Evolutionary conservation across 1,139 yeast genomes (phyloP).

Genomic region (Lodderomyces elongisporus): DNA sequence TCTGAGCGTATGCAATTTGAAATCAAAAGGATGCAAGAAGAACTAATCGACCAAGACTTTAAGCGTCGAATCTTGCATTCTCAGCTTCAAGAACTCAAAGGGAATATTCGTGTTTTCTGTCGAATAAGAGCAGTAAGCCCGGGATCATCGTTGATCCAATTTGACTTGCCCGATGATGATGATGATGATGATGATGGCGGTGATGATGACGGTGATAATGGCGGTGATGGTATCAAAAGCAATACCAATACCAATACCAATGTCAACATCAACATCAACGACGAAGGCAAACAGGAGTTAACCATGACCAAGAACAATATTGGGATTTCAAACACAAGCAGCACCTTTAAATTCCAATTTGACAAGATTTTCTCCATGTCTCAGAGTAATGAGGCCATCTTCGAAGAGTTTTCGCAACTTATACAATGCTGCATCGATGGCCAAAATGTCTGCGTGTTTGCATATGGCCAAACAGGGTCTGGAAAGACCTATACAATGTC

Average conservation of each 20-base stretch:
- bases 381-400: slow-evolving; percentile 56
- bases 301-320: slow-evolving; percentile 25
- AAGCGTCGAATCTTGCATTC: slow-evolving; percentile 66
- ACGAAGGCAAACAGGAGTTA: slow-evolving; percentile 47
- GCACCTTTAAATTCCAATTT: slow-evolving; percentile 51
- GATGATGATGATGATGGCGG: no score
- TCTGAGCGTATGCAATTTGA: slow-evolving; percentile 5
- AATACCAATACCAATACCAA: no score
- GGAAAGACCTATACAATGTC: slow-evolving; percentile 96
- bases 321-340: slow-evolving; percentile 4
- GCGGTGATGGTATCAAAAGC: no score
- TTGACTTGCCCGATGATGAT: slow-evolving; percentile 46
- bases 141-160: slow-evolving; percentile 28
- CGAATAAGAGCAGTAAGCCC: slow-evolving; percentile 62
- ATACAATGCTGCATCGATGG: slow-evolving; percentile 92
- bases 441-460: slow-evolving; percentile 86
- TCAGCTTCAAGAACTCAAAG: slow-evolving; percentile 77
- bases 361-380: slow-evolving; percentile 69
- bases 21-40: slow-evolving; percentile 20
- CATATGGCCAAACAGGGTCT: slow-evolving; percentile 97
- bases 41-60: slow-evolving; percentile 11
- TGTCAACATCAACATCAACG: no score
- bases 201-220: no score
- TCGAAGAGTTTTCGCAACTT: slow-evolving; percentile 80
- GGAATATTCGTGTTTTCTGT: slow-evolving; percentile 89